Base-by-base conservation (phyloP, 495 filamentous ascomycete genomes). In the Hyaloscypha bicolor region DNA sequence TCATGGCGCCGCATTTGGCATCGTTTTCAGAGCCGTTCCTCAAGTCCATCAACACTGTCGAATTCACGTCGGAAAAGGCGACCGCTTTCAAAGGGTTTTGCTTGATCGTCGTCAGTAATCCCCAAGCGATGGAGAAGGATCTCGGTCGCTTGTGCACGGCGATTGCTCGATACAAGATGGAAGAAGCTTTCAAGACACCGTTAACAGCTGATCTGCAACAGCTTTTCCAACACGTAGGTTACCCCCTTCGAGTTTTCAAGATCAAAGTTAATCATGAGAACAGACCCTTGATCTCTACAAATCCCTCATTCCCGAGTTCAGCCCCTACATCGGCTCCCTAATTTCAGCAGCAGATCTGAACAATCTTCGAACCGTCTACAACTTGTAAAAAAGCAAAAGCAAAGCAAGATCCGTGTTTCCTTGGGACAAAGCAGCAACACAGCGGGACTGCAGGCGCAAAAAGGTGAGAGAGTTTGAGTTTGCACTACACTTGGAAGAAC, bases 71-170 rank as follows among this genome's bases (percentile, higher is more conserved):
- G 63, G 95, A 99, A 79, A 99, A 98, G 80, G 93, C 90, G 0
- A 93, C 94, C 21, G 94, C 96, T 2, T 90, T 97, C 77, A 85
- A 92, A 68, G 95, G 95, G 0, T 97, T 99, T 80, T 90, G 90
- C 65, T 82, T 90, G 65, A 86, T 94, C 64, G 91, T 97, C 4
- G 87, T 92, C 66, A 84, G 86, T 76, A 97, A 98, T 70, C 96
- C 95, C 3, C 87, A 92, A 75, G 92, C 93, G 4, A 96, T 98
- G 88, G 94, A 97, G 78, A 86, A 88, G 53, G 90, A 87, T 65
- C 81, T 99, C 30, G 82, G 87, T 57, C 89, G 90, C 19, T 96
- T 93, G 76, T 96, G 98, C 78, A 87, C 86, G 66, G 81, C 90
- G n/a, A 94, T 93, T 75, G 91, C 93, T 19, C 80, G 88, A 60